Evolutionary conservation across 352 stramenopile genomes (phyloP).

Genomic region (Saprolegnia parasitica): DNA sequence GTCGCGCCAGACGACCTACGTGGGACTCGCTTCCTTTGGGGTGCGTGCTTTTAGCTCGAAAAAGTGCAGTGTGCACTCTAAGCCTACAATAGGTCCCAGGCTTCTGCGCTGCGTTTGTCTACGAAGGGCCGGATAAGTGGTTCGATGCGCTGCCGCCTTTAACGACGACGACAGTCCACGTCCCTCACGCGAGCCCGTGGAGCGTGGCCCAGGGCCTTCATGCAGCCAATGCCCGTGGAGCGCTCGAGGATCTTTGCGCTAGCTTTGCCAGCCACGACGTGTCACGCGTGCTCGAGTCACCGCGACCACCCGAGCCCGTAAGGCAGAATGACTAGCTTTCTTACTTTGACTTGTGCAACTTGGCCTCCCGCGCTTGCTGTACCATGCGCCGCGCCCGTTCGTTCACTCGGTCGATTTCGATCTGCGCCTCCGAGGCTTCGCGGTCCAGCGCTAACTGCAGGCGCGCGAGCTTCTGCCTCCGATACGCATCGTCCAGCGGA

Average conservation of each 20-base stretch:
- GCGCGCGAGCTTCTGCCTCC: constrained; percentile 40
- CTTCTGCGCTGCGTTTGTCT: background rate
- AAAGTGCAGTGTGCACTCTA: no score
- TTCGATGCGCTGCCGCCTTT: background rate
- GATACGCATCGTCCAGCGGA: constrained; percentile 39
- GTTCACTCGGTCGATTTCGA: constrained; percentile 26
- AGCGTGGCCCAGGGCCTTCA: background rate
- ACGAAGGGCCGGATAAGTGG: background rate
- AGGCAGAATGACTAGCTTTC: background rate
- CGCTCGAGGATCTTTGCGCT: background rate
- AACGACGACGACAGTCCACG: background rate
- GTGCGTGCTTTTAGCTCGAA: no score
- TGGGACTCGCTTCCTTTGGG: no score
- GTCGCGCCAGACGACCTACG: no score
- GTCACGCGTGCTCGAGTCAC: background rate
- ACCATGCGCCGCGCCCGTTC: background rate
- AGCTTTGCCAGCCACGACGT: background rate
- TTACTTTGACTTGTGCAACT: background rate
- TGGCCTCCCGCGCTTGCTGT: background rate
- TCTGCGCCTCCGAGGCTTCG: constrained; percentile 44
- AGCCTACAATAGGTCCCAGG: background rate
- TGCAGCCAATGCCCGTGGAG: background rate
- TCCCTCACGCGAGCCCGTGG: background rate
- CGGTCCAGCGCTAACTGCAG: constrained; percentile 40
- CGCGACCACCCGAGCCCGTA: background rate